Base-by-base conservation (phyloP, 2,329 filamentous ascomycete species). In the Colletotrichum noveboracense region DNA sequence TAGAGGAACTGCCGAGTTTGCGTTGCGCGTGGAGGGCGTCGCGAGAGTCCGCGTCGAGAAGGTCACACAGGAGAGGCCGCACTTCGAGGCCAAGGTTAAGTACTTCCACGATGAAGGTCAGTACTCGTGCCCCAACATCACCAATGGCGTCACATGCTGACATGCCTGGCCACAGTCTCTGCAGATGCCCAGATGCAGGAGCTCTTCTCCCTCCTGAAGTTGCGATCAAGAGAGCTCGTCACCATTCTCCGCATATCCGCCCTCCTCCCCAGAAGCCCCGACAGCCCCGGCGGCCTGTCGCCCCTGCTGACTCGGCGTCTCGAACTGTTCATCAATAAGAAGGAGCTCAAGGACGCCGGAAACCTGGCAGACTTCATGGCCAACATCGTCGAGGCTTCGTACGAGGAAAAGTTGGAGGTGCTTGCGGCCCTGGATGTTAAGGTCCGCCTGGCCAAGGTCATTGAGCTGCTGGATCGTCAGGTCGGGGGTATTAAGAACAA, bases 341-440 rank as follows among this genome's bases (percentile, higher is more conserved):
- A 97, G 82, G 93, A 95, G 75, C 84, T 97, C 66, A 89, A 91
- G 56, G 96, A 98, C 79, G 96, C 96, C 2, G 96, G 96, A 3
- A 87, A 92, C 10, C 89, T 99, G 12, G 96, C 97, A 8, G 97
- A 99, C 83, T 98, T 98, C 83, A 98, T 99, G 95, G 94, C 95
- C 52, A 98, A 98, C 82, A 91, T 98, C 28, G 91, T 98, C 4
- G 95, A 98, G 77, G 93, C 94, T 66, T 94, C 92, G 12, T 94
- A 97, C 78, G 95, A 98, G 83, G 97, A 99, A 82, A 98, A 98
- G 84, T 89, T 99, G 70, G 92, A 94, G 71, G 91, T 99, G 18
- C 88, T 99, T 43, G 92, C 95, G n/a, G 93, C 96, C 1, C 85
- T 97, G 7, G 93, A 96, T 80, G 88, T 97, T 62, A 94, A 94